These are phyloP conservation scores for Chlorella sp. DNA, from an alignment of 139 green algal genomes.

Conservation along the genomic window DNA sequence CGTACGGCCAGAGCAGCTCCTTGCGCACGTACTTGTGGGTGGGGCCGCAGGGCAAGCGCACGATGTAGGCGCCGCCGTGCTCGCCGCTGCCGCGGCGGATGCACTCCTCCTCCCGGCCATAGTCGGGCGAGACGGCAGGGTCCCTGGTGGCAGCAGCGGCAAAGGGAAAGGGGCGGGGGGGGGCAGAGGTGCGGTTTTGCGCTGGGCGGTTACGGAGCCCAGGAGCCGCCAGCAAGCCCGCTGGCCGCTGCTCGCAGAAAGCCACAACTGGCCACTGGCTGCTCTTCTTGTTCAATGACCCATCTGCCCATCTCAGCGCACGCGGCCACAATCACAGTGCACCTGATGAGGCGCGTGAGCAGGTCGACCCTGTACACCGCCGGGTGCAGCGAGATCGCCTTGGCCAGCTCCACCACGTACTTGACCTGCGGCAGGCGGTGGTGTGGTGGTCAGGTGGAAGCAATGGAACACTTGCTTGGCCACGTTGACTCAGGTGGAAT, in stretches of 20 bases:
- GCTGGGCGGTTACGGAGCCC: neutral
- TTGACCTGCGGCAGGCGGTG: slow-evolving; percentile 39
- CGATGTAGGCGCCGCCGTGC: slow-evolving; percentile 86
- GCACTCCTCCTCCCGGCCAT: slow-evolving; percentile 77
- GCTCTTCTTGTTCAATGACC: no score
- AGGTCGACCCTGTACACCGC: slow-evolving; percentile 93
- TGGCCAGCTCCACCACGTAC: slow-evolving; percentile 96
- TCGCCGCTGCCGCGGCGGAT: slow-evolving; percentile 51
- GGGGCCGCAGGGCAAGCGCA: slow-evolving; percentile 83
- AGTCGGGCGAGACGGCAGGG: slow-evolving; percentile 68
- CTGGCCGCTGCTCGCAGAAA: no score
- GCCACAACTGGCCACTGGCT: no score
- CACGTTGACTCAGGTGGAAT: no score
- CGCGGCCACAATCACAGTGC: no score
- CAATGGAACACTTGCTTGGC: neutral
- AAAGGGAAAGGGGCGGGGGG: neutral
- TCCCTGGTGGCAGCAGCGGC: slow-evolving; percentile 30
- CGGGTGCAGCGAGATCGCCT: slow-evolving; percentile 82
- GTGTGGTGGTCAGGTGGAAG: neutral
- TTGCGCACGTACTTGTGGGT: slow-evolving; percentile 79
- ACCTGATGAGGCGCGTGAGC: slow-evolving; percentile 83
- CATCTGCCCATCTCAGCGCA: no score
- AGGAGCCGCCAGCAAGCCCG: no score
- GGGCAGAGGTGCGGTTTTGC: neutral
- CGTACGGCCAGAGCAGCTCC: slow-evolving; percentile 91